Conservation (phyloP, 2,329 filamentous ascomycete species). For the Elsinoe arachidis region DNA sequence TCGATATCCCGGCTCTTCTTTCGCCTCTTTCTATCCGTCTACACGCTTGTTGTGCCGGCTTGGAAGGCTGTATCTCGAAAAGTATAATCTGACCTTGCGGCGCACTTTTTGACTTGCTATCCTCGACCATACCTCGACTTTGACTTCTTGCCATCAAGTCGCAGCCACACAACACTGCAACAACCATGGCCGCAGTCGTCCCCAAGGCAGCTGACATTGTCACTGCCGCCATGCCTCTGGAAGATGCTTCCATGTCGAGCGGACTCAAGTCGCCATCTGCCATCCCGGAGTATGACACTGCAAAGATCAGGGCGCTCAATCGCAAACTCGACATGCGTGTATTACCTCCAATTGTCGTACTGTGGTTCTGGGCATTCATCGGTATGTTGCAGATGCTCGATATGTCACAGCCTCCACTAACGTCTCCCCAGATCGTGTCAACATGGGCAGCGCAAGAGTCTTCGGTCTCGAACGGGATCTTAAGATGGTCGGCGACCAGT, state of each 20-base stretch:
- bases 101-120: not conserved
- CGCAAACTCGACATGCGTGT: conserved; percentile 13
- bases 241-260: conserved; percentile 1
- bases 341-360: conserved; percentile 12
- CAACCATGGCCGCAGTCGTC: not conserved
- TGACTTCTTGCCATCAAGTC: not conserved
- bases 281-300: not conserved
- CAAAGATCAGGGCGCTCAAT: not conserved
- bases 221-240: not conserved
- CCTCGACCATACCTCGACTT: not conserved
- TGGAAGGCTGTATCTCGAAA: not conserved
- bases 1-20: not conserved
- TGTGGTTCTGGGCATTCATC: conserved; percentile 14
- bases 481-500: conserved; percentile 54
- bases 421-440: conserved; percentile 43
- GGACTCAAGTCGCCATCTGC: not conserved
- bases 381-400: not conserved
- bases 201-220: conserved; percentile 6
- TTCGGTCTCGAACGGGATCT: conserved; percentile 51
- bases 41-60: conserved; percentile 1
- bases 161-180: not conserved
- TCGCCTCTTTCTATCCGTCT: not conserved
- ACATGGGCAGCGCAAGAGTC: conserved; percentile 49
- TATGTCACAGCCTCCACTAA: conserved; percentile 43
- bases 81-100: conserved; percentile 9